Evolutionary conservation across 2,329 filamentous ascomycete species (phyloP), one percentile per base, ranked within the genome.

Genomic region (Fusarium domesticum): DNA sequence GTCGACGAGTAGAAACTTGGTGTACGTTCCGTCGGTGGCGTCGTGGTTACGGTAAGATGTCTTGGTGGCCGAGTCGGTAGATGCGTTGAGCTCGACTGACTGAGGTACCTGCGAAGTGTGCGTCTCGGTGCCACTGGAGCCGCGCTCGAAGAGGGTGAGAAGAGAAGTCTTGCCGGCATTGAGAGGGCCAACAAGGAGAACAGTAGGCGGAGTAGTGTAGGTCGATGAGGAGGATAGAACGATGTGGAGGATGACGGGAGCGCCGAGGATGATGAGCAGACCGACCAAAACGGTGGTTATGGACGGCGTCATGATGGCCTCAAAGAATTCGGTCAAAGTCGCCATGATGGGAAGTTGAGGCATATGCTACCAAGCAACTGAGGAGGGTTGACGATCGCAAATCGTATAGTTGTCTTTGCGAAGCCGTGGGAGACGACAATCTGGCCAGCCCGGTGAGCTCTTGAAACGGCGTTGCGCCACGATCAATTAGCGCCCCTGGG

Each of bases 131-230:
- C 66, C 60, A 39, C 57, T 40, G 52, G 67, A 61, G 58, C 78
- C 78, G 57, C 78, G 76, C 68, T 84, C 78, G 58, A 82, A 74
- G 57, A 93, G 77, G 17, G 89, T 90, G n/a, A 90, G 71, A 25
- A 97, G 81, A 7, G 87, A 80, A 0, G 93, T 97, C 74, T 97
- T 98, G 60, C 93, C 93, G 38, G 82, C 79, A 51, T 84, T 87
- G 43, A 84, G 84, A 14, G 92, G 89, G 1, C 93, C 93, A 37
- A 91, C 66, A 34, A 96, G 78, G 8, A 96, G 73, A 48, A 97
- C 82, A 6, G 85, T 85, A 38, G 92, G 89, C 18, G 87, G 78
- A 12, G 75, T 76, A 30, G 80, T 80, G 59, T 86, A 84, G 12
- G 83, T 67, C 18, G 78, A 78, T 38, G 80, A 76, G 43, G 78